phyloP scores from a whole-genome alignment of 345 rosid species.

The Pseudoturritis turrita region DNA sequence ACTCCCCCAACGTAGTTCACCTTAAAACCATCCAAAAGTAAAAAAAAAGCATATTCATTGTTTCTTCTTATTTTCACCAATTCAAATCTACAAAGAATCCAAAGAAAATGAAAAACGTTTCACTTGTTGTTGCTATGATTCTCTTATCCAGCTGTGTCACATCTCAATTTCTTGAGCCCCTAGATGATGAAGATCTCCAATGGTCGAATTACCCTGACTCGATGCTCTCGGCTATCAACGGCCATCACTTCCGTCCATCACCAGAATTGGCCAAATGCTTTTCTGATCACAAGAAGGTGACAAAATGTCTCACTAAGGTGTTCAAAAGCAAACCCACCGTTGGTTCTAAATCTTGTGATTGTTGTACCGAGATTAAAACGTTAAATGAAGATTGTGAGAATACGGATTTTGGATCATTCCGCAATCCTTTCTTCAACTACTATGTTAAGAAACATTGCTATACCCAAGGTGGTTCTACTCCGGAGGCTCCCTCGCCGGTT shows the following conservation, averaged over 20 bases:
- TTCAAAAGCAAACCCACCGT: neutral
- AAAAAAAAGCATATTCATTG: neutral
- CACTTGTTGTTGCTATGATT: neutral
- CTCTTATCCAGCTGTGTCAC: slow-evolving; percentile 3
- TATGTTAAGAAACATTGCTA: neutral
- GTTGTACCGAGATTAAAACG: neutral
- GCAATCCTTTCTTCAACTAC: neutral
- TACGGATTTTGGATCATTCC: neutral
- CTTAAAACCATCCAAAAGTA: neutral
- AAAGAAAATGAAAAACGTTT: slow-evolving; percentile 1
- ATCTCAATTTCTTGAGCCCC: neutral
- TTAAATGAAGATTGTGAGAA: neutral
- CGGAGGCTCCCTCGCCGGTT: neutral
- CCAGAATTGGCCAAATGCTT: neutral
- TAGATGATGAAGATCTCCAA: neutral
- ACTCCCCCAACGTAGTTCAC: neutral
- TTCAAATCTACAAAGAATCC: no score
- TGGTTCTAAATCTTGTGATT: neutral
- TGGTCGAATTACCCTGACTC: neutral
- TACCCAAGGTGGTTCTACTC: neutral
- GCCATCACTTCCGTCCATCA: neutral
- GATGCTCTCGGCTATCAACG: neutral
- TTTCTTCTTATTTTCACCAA: neutral
- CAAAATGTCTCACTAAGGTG: neutral
- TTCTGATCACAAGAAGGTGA: neutral